Base-by-base conservation (phyloP, 768 basidiomycete species). In the Heimioporus sp. region DNA sequence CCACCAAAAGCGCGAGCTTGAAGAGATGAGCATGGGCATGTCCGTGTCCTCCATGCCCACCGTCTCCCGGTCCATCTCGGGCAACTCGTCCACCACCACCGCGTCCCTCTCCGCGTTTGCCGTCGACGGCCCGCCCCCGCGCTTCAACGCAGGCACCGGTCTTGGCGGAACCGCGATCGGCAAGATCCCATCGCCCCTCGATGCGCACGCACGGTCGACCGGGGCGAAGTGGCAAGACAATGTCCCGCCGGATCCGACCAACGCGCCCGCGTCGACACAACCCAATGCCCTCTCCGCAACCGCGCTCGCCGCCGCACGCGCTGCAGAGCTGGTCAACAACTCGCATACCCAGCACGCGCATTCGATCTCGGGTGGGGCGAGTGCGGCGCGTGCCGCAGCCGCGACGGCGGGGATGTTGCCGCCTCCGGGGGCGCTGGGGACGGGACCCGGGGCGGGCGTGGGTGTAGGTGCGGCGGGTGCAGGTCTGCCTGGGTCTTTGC, bases 1-100 rank as follows among this genome's bases (percentile, higher is more conserved):
- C 68, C 91, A 92, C 61, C 92, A 96, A 75, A 96, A 94, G 67
- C 89, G 92, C n/a, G 92, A 96, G 67, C 71, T 86, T 63, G 92
- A 94, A 62, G 83, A 85, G 39, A 72, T 79, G 64, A 66, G 73
- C 4, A 73, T 72, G 60, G 61, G 53, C n/a, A 63, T 28, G 24
- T 28, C 24, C 24, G 24, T 28, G 24, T 28, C 24, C 24, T 28
- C 24, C 24, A 28, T 65, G 59, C 49, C 62, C 32, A 49, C 66
- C 28, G 21, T 68, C 19, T 34, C 66, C 19, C 65, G 68, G 2
- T 54, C 57, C 41, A 16, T 56, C 32, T 59, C 61, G 3, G 54
- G 52, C 5, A 48, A 61, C 30, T 67, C 62, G 16, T 21, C 43
- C 5, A 40, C 46, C 32, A 53, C 43, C 5, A 40, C 46, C 32